A percentile compares a stretch with the other conserved stretches of the same genome.
Conservation (phyloP, 225 moss, liverwort and hornwort genomes). For the Takakia lepidozioides region DNA sequence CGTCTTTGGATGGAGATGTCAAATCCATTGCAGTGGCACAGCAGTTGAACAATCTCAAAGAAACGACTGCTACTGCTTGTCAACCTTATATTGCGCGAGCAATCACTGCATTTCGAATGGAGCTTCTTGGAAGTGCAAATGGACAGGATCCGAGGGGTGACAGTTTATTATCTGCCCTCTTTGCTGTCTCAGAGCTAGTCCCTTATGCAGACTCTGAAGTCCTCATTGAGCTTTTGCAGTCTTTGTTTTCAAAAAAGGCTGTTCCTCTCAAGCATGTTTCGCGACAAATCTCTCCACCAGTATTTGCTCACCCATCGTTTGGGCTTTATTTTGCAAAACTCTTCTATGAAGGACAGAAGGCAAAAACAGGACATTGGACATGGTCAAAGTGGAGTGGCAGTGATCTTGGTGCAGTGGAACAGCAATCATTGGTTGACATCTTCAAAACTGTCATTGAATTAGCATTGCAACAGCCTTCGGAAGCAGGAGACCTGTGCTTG, state of each 20-base stretch:
- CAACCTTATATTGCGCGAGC: conserved; percentile 41
- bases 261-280: too few relatives aligned
- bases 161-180: conserved; percentile 37
- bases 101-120: conserved; percentile 21
- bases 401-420: conserved; percentile 11
- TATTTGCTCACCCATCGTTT: too few relatives aligned
- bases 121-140: conserved; percentile 1
- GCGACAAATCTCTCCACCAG: too few relatives aligned
- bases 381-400: too few relatives aligned
- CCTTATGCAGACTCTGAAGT: conserved; percentile 40
- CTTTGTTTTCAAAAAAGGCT: conserved; percentile 28
- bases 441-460: conserved; percentile 43
- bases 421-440: conserved; percentile 33
- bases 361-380: too few relatives aligned
- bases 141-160: conserved; percentile 19
- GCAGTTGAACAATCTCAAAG: conserved; percentile 26
- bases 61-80: conserved; percentile 29
- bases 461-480: conserved; percentile 39
- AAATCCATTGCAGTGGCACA: conserved; percentile 22
- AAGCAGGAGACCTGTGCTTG: conserved; percentile 70
- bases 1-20: conserved; percentile 17
- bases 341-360: too few relatives aligned
- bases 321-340: too few relatives aligned
- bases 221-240: conserved; percentile 41
- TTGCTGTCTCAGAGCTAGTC: conserved; percentile 49